Percentiles rank a stretch among this genome's conserved stretches.
Conservation (phyloP, 768 basidiomycete species). For the Agrocybe praecox region DNA sequence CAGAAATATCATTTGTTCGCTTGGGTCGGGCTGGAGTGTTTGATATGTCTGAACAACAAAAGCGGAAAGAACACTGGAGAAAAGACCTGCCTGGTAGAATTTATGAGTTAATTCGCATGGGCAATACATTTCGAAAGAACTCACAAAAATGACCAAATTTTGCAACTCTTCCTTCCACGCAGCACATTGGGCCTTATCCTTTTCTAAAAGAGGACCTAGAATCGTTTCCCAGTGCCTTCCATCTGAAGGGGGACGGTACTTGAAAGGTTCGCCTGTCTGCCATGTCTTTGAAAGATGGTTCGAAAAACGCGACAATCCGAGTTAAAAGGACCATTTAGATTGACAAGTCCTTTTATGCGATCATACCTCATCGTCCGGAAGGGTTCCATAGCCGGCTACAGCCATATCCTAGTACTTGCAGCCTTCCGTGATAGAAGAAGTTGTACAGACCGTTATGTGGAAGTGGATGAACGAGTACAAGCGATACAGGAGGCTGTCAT, state of each 20-base stretch:
- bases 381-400: too few relatives aligned
- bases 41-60: constrained; percentile 17
- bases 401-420: too few relatives aligned
- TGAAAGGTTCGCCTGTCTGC: not conserved
- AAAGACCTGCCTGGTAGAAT: constrained; percentile 16
- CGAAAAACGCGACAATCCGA: too few relatives aligned
- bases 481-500: too few relatives aligned
- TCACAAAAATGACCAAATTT: constrained; percentile 20
- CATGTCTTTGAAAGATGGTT: too few relatives aligned
- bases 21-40: constrained; percentile 10
- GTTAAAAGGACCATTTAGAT: too few relatives aligned
- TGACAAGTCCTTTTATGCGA: too few relatives aligned
- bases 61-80: constrained; percentile 15
- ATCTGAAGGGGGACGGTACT: not conserved
- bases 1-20: constrained; percentile 1
- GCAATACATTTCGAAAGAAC: not conserved
- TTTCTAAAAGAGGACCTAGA: not conserved
- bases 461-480: too few relatives aligned
- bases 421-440: too few relatives aligned
- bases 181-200: not conserved
- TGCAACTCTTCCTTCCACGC: constrained; percentile 18
- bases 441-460: too few relatives aligned
- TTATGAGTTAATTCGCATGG: not conserved
- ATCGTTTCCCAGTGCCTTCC: not conserved
- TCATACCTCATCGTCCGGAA: too few relatives aligned